These are phyloP conservation scores for Monosporascus cannonballus DNA, from an alignment of 2,329 filamentous ascomycete species.

Conservation along the genomic window DNA sequence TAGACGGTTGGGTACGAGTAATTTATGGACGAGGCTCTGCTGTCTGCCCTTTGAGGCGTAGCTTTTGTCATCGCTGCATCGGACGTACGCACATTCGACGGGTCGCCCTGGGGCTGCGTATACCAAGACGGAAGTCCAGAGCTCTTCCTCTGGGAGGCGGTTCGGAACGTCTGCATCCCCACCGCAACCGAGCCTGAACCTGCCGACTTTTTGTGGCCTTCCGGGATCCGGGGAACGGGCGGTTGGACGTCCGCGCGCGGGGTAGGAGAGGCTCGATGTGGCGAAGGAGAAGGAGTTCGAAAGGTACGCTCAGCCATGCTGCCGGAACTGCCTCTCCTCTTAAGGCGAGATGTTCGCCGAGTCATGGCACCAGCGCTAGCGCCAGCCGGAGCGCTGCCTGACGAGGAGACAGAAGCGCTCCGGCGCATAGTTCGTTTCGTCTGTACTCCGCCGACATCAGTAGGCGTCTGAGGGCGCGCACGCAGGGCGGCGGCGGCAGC, in stretches of 20 bases:
- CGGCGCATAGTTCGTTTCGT: slow-evolving; percentile 79
- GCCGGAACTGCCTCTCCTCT: slow-evolving; percentile 61
- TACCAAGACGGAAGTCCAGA: slow-evolving; percentile 44
- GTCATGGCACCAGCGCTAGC: slow-evolving; percentile 35
- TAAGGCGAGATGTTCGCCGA: slow-evolving; percentile 39
- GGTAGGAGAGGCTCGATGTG: slow-evolving; percentile 37
- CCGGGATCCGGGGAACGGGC: slow-evolving; percentile 69
- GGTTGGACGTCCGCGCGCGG: slow-evolving; percentile 46
- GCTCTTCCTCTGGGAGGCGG: slow-evolving; percentile 47
- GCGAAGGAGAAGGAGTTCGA: slow-evolving; percentile 69
- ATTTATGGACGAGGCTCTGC: slow-evolving; percentile 46
- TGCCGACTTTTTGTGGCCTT: slow-evolving; percentile 24
- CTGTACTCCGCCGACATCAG: slow-evolving; percentile 73
- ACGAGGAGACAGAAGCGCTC: slow-evolving; percentile 65
- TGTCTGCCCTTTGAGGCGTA: slow-evolving; percentile 38
- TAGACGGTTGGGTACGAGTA: slow-evolving; percentile 50
- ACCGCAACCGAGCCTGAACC: slow-evolving; percentile 36
- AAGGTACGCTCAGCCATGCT: slow-evolving; percentile 91
- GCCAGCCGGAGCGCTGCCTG: slow-evolving; percentile 29
- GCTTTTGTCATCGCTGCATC: slow-evolving; percentile 35
- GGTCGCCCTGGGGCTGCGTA: slow-evolving; percentile 36
- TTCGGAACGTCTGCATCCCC: slow-evolving; percentile 42
- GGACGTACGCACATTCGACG: slow-evolving; percentile 38
- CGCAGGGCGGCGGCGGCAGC: slow-evolving; percentile 82
- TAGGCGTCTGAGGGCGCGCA: slow-evolving; percentile 71